A percentile compares a stretch with the other conserved stretches of the same genome.
phyloP scores from a whole-genome alignment of 1,284 basidiomycete genomes.

The Thecaphora thlaspeos region DNA sequence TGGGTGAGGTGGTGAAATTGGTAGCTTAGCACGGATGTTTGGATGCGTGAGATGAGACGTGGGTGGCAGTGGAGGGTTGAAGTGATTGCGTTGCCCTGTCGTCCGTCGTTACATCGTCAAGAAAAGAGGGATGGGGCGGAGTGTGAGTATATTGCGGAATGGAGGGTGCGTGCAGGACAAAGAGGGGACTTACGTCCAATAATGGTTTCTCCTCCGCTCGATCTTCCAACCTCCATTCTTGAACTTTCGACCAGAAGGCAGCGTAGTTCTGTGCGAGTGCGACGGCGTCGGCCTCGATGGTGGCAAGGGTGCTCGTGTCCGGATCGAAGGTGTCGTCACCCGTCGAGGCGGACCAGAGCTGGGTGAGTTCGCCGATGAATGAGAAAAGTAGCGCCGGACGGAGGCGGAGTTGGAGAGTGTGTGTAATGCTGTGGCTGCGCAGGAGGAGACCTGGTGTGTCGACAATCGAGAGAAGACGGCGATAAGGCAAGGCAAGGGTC shows the following conservation, averaged over 20 bases:
- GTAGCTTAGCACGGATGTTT: conserved; percentile 44
- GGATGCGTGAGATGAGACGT: conserved; percentile 37
- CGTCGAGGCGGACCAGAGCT: conserved; percentile 7
- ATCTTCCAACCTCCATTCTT: conserved; percentile 13
- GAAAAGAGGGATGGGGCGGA: background rate
- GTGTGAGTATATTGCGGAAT: no score
- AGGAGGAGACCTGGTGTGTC: conserved; percentile 31
- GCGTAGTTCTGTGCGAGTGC: conserved; percentile 17
- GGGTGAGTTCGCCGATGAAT: conserved; percentile 26
- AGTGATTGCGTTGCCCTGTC: conserved; percentile 36
- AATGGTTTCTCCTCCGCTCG: conserved; percentile 32
- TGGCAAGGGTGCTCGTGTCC: conserved; percentile 5
- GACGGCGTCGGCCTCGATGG: conserved; percentile 7
- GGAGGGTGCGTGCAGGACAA: background rate
- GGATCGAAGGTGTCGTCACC: background rate
- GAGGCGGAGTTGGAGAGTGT: conserved; percentile 22
- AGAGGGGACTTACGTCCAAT: conserved; percentile 17
- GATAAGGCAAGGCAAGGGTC: no score
- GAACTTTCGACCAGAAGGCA: conserved; percentile 30
- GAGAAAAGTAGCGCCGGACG: conserved; percentile 29
- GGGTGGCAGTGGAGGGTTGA: conserved; percentile 28
- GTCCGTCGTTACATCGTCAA: no score
- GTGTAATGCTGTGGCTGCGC: conserved; percentile 22
- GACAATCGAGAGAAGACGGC: no score
- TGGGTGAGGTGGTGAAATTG: conserved; percentile 26